Conservation (phyloP, 306 rosid genomes). For the Quercus robur region DNA sequence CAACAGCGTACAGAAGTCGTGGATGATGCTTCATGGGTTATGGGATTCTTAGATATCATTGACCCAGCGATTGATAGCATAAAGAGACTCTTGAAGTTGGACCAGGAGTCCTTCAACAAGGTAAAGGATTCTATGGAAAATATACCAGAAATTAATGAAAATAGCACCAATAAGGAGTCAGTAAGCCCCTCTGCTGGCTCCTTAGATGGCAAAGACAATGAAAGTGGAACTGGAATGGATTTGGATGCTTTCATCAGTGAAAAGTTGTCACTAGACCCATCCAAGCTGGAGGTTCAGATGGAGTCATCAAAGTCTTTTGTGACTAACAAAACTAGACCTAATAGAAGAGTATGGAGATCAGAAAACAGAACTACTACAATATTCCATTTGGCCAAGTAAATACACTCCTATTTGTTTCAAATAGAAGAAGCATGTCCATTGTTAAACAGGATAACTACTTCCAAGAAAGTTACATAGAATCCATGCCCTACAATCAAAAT, state of each 20-base stretch:
- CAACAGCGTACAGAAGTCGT: constrained; percentile 91
- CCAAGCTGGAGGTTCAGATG: constrained; percentile 58
- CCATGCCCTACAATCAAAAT: not conserved
- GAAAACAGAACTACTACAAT: constrained; percentile 20
- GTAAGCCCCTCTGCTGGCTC: constrained; percentile 11
- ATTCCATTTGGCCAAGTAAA: not conserved
- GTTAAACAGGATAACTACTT: constrained; percentile 2
- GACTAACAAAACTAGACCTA: constrained; percentile 30
- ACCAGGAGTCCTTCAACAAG: constrained; percentile 36
- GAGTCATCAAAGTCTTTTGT: constrained; percentile 33
- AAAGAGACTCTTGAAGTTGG: constrained; percentile 72
- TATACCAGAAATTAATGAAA: constrained; percentile 29
- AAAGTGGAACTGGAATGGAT: constrained; percentile 48
- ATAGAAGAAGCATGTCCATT: constrained; percentile 16
- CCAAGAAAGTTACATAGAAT: not conserved
- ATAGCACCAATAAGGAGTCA: constrained; percentile 26
- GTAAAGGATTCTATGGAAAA: constrained; percentile 27
- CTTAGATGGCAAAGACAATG: constrained; percentile 17
- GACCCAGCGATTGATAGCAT: constrained; percentile 85
- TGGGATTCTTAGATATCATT: constrained; percentile 81
- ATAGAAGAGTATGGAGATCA: constrained; percentile 49
- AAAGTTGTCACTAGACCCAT: constrained; percentile 58
- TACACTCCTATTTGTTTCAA: constrained; percentile 6
- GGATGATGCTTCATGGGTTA: constrained; percentile 95
- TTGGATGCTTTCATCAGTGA: constrained; percentile 65